Conservation (phyloP, 768 basidiomycete genomes). For the Collybiopsis luxurians region DNA sequence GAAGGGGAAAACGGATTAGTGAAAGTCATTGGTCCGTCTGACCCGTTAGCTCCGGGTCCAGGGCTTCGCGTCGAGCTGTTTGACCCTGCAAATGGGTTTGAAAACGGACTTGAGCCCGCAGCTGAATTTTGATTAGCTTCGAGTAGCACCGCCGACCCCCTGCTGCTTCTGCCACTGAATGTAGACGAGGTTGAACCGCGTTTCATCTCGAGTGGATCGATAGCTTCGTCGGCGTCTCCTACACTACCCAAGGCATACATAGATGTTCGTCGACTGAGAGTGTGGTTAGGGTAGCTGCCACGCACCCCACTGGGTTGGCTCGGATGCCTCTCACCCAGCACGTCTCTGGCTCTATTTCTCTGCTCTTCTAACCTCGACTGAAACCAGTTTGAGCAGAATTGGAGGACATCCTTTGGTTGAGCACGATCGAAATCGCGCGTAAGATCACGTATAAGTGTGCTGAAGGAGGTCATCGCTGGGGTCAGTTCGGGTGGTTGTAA, state of each 20-base stretch:
- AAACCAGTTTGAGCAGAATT: constrained; percentile 95
- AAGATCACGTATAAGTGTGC: constrained; percentile 78
- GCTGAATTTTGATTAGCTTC: too few species aligned
- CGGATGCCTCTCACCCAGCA: constrained; percentile 33
- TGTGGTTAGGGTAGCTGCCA: constrained; percentile 57
- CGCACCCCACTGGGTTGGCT: constrained; percentile 31
- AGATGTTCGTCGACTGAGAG: constrained; percentile 47
- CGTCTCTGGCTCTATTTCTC: constrained; percentile 69
- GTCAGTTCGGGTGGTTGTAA: too few species aligned
- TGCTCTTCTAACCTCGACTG: constrained; percentile 85
- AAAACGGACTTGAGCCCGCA: background rate
- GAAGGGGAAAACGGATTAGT: constrained; percentile 48
- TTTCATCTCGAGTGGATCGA: background rate
- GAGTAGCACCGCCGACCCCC: background rate
- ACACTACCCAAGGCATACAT: constrained; percentile 57
- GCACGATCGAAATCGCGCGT: constrained; percentile 83
- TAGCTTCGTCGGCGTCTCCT: background rate
- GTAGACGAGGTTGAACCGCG: background rate
- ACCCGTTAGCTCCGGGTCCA: constrained; percentile 46
- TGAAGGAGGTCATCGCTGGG: constrained; percentile 44
- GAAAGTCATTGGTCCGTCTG: constrained; percentile 41
- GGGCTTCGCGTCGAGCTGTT: constrained; percentile 62
- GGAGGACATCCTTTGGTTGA: constrained; percentile 87
- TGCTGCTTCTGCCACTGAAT: background rate
- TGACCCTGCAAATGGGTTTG: constrained; percentile 60